Conservation (phyloP, 139 green algal genomes). For the Mesotaenium endlicherianum region DNA sequence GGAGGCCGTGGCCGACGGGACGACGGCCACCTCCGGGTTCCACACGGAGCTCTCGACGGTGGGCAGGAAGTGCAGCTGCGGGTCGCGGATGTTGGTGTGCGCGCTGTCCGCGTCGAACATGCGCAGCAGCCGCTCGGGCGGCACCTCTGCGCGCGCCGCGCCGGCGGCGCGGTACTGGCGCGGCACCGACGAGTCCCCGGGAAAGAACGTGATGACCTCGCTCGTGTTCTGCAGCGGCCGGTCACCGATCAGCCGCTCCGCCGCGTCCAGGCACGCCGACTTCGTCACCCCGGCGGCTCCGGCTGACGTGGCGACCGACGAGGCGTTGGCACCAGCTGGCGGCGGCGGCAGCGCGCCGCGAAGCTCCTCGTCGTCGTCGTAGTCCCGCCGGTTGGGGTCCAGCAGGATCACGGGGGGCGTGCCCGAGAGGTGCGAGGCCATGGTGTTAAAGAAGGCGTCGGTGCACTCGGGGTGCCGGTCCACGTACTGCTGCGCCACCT, state of each 20-base stretch:
- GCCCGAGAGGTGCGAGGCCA: slow-evolving; percentile 35
- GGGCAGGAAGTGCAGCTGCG: too few species aligned
- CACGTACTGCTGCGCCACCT: too few species aligned
- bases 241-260: slow-evolving; percentile 1
- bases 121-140: too few species aligned
- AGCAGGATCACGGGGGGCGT: slow-evolving; percentile 19
- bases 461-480: slow-evolving; percentile 20
- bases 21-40: neutral
- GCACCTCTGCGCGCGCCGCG: too few species aligned
- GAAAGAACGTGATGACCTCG: too few species aligned
- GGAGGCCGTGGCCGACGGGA: neutral
- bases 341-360: too few species aligned
- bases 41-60: neutral
- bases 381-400: slow-evolving; percentile 19
- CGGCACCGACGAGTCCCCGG: too few species aligned
- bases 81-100: too few species aligned
- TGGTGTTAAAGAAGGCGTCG: slow-evolving; percentile 38
- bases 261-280: slow-evolving; percentile 1
- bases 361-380: neutral
- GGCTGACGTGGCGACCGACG: neutral
- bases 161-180: too few species aligned
- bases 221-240: slow-evolving; percentile 30
- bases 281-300: too few species aligned
- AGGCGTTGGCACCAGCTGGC: neutral
- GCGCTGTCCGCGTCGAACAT: too few species aligned